Percentiles rank a stretch among this genome's conserved stretches.
Evolutionary conservation across 2,329 filamentous ascomycete genomes (phyloP).

Genomic region (Emmonsiellopsis sp.): DNA sequence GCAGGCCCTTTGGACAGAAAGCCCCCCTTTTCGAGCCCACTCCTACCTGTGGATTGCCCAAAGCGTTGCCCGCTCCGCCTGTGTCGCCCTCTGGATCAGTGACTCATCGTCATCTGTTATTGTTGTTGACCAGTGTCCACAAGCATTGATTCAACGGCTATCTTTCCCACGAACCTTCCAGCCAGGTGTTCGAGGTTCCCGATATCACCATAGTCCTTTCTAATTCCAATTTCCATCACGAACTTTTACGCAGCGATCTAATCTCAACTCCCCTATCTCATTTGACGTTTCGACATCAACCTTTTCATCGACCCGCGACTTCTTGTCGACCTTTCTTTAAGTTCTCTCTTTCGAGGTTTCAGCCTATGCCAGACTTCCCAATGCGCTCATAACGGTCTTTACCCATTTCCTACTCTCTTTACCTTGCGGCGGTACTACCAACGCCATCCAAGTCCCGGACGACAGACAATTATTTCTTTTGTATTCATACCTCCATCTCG

Average conservation of each 20-base stretch:
- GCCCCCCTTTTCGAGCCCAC: not conserved
- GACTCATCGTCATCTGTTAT: slow-evolving; percentile 4
- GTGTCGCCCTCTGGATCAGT: slow-evolving; percentile 3
- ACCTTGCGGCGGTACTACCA: slow-evolving; percentile 6
- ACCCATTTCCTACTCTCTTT: slow-evolving; percentile 6
- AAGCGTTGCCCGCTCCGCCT: slow-evolving; percentile 1
- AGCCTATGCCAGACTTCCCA: slow-evolving; percentile 3
- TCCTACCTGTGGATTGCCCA: not conserved
- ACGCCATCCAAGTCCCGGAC: slow-evolving; percentile 19
- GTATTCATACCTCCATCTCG: slow-evolving; percentile 6
- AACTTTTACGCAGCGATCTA: slow-evolving; percentile 13
- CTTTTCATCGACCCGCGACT: slow-evolving; percentile 3
- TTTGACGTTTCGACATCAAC: not conserved
- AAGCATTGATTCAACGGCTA: not conserved
- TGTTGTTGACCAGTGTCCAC: not conserved
- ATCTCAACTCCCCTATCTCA: slow-evolving; percentile 1
- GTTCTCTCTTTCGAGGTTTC: not conserved
- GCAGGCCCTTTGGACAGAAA: slow-evolving; percentile 2
- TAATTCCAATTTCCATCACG: slow-evolving; percentile 7
- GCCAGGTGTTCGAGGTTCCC: slow-evolving; percentile 6
- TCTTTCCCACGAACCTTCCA: not conserved
- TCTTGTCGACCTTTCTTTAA: not conserved
- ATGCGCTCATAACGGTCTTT: slow-evolving; percentile 15
- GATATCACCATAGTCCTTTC: not conserved
- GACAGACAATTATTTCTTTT: slow-evolving; percentile 10